These are phyloP conservation scores for Saccharomycopsis malanga DNA, from an alignment of 805 yeast species.

Conservation along the genomic window DNA sequence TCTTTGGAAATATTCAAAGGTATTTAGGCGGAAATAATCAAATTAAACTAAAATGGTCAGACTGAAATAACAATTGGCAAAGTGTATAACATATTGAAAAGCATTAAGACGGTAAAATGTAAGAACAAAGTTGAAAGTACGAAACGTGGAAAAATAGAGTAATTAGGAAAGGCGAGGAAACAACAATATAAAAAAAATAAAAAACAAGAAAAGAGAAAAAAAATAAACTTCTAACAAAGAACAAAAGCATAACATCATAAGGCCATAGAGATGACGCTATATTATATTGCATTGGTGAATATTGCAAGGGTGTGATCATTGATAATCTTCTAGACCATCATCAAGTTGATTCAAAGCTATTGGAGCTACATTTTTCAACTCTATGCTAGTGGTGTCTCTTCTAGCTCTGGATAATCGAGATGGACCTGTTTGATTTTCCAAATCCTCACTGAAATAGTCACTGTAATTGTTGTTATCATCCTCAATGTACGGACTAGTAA, in stretches of 20 bases:
- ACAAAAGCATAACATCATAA: not conserved
- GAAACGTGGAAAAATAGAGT: too few species aligned
- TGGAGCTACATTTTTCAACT: conserved; percentile 20
- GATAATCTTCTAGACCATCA: not conserved
- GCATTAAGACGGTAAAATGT: too few species aligned
- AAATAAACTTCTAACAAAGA: not conserved
- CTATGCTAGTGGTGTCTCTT: conserved; percentile 19
- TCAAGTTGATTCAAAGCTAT: conserved; percentile 16
- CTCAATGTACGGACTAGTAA: conserved; percentile 1
- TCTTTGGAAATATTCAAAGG: too few species aligned
- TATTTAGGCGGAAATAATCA: too few species aligned
- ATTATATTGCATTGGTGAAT: not conserved
- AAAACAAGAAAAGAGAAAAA: conserved; percentile 4
- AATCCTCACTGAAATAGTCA: conserved; percentile 15
- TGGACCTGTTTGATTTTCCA: conserved; percentile 3
- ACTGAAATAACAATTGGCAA: not conserved
- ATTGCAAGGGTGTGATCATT: not conserved
- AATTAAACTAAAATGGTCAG: not conserved
- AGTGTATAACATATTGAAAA: not conserved
- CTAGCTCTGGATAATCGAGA: conserved; percentile 8
- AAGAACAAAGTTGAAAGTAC: too few species aligned
- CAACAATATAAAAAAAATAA: not conserved
- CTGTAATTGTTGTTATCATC: conserved; percentile 3
- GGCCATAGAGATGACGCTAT: not conserved
- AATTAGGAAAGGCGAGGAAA: too few species aligned